A percentile compares a stretch with the other conserved stretches of the same genome.
Evolutionary conservation across 2,329 filamentous ascomycete genomes (phyloP).

Genomic region (Purpureocillium lavendulum): DNA sequence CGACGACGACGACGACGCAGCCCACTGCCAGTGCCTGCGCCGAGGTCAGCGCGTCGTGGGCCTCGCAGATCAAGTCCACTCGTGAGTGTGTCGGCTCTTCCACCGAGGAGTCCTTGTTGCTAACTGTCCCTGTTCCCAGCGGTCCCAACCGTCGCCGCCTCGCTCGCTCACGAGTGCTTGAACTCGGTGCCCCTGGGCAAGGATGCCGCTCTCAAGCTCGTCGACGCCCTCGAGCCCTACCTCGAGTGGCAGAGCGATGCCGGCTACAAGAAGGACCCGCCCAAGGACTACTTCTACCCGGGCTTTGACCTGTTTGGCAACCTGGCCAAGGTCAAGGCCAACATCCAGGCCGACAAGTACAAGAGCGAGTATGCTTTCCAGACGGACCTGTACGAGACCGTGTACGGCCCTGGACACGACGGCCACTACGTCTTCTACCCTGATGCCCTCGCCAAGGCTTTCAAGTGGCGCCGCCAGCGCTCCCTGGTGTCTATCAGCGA

Average conservation of each 20-base stretch:
- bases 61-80: conserved; percentile 3
- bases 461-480: conserved; percentile 7
- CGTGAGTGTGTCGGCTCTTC: no score
- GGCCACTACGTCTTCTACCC: conserved; percentile 43
- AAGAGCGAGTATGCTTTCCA: conserved; percentile 48
- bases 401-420: conserved; percentile 47
- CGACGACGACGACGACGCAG: conserved; percentile 5
- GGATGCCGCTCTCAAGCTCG: conserved; percentile 22
- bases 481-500: conserved; percentile 33
- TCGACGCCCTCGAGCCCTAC: conserved; percentile 30
- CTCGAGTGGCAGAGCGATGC: conserved; percentile 40
- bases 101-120: not conserved
- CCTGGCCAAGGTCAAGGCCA: conserved; percentile 35
- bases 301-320: conserved; percentile 36
- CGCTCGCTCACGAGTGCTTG: conserved; percentile 27
- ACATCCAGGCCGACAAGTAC: conserved; percentile 32
- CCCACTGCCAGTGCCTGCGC: conserved; percentile 6
- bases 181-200: conserved; percentile 28
- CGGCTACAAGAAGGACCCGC: conserved; percentile 41
- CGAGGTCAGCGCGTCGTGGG: conserved; percentile 7
- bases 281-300: conserved; percentile 39
- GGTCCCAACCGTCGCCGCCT: conserved; percentile 24
- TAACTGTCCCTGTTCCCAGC: conserved; percentile 6
- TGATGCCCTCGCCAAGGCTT: conserved; percentile 7
- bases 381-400: conserved; percentile 41